Evolutionary conservation across 208 protist genomes (phyloP).

Genomic region (Porcisia deanei): DNA sequence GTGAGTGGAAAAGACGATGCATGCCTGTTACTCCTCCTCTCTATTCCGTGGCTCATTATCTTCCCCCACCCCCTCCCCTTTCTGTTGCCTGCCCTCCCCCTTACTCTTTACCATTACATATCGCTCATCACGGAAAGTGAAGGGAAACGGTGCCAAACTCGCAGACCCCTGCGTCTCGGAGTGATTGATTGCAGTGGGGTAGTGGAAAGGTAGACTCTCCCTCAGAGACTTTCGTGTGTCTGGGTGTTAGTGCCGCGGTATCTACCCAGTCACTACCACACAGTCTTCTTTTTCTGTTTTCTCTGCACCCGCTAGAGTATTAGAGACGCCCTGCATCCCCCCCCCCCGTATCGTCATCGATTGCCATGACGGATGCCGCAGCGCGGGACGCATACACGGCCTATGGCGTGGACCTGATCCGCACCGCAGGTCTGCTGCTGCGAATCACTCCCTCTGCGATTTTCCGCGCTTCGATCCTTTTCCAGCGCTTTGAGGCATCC

Average conservation of each 20-base stretch:
- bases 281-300: background rate
- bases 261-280: background rate
- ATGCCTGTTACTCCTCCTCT: background rate
- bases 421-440: slow-evolving; percentile 61
- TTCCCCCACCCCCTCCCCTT: background rate
- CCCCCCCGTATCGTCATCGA: background rate
- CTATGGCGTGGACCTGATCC: slow-evolving; percentile 82
- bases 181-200: background rate
- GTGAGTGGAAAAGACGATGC: background rate
- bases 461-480: slow-evolving; percentile 70
- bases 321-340: background rate
- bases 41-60: background rate
- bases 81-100: background rate
- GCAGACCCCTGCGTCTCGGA: background rate
- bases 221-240: background rate
- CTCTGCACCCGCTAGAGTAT: background rate
- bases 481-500: slow-evolving; percentile 73
- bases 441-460: slow-evolving; percentile 66
- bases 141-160: background rate
- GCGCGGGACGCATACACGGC: slow-evolving; percentile 47
- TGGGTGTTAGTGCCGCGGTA: background rate
- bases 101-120: background rate
- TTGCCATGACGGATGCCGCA: slow-evolving; percentile 29
- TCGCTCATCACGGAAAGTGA: background rate
- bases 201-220: background rate